These are phyloP conservation scores for Ophiocytium majus DNA, from an alignment of 352 stramenopile genomes.

Conservation along the genomic window DNA sequence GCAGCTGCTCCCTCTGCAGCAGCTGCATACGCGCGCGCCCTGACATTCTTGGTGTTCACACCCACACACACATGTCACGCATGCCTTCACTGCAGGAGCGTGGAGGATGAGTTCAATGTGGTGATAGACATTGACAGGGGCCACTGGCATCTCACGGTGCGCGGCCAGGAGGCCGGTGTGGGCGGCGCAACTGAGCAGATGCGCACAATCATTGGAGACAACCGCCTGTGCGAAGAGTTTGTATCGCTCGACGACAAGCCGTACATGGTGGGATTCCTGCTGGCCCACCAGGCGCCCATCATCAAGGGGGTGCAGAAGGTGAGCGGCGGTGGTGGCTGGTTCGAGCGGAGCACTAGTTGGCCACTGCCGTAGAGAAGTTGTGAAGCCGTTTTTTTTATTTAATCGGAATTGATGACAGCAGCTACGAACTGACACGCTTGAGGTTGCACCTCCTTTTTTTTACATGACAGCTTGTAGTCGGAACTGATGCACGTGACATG, in stretches of 20 bases:
- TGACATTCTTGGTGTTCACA: too few relatives aligned
- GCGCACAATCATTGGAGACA: not conserved
- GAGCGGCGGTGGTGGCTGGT: not conserved
- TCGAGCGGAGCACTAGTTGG: too few relatives aligned
- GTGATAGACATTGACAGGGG: not conserved
- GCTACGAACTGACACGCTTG: too few relatives aligned
- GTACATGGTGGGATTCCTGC: not conserved
- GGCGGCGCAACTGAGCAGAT: not conserved
- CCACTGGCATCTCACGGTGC: not conserved
- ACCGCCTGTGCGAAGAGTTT: not conserved
- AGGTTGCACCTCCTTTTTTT: too few relatives aligned
- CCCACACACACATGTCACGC: too few relatives aligned
- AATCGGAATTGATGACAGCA: too few relatives aligned
- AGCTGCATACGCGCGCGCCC: too few relatives aligned
- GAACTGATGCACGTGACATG: too few relatives aligned
- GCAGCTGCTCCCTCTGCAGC: too few relatives aligned
- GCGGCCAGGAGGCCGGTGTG: not conserved
- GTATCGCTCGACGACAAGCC: not conserved
- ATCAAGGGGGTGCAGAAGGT: not conserved
- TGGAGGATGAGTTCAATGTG: not conserved
- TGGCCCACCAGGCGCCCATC: not conserved
- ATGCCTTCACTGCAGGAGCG: not conserved
- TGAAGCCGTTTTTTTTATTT: too few relatives aligned
- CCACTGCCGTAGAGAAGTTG: too few relatives aligned
- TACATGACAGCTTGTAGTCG: too few relatives aligned